Percentiles rank a stretch among this genome's conserved stretches.
phyloP scores from a whole-genome alignment of 495 filamentous ascomycete species.

The Pyrenula massariospora region DNA sequence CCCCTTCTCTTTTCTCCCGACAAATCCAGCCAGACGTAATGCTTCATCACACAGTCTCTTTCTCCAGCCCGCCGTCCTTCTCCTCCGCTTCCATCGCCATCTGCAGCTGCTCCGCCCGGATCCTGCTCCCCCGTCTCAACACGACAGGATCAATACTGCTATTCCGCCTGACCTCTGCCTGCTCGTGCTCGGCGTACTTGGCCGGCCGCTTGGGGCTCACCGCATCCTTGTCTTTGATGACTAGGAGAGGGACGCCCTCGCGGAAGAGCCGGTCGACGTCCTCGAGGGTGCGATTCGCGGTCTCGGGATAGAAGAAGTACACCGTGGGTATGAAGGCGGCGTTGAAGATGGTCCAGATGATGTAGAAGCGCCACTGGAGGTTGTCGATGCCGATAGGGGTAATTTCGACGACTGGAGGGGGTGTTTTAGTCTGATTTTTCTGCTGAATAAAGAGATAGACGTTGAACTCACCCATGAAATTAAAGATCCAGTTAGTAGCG shows the following conservation, averaged over 20 bases:
- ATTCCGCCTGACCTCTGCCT: slow-evolving; percentile 18
- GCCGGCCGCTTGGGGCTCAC: slow-evolving; percentile 22
- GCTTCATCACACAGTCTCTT: background rate
- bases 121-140: background rate
- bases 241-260: slow-evolving; percentile 21
- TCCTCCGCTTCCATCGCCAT: slow-evolving; percentile 54
- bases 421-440: background rate
- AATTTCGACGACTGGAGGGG: slow-evolving; percentile 42
- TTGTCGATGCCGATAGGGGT: slow-evolving; percentile 49
- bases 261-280: slow-evolving; percentile 37
- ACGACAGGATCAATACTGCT: background rate
- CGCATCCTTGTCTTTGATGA: slow-evolving; percentile 26
- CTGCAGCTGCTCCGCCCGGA: slow-evolving; percentile 53
- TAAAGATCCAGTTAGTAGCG: slow-evolving; percentile 46
- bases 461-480: slow-evolving; percentile 32
- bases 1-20: too few relatives aligned
- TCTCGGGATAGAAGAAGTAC: slow-evolving; percentile 57
- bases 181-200: slow-evolving; percentile 21
- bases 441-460: background rate
- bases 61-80: slow-evolving; percentile 21
- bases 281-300: slow-evolving; percentile 36
- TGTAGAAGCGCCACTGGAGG: slow-evolving; percentile 50
- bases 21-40: too few relatives aligned
- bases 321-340: slow-evolving; percentile 48
- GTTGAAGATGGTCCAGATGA: slow-evolving; percentile 54